phyloP scores from a whole-genome alignment of 495 filamentous ascomycete species.

The Xylaria cubensis region DNA sequence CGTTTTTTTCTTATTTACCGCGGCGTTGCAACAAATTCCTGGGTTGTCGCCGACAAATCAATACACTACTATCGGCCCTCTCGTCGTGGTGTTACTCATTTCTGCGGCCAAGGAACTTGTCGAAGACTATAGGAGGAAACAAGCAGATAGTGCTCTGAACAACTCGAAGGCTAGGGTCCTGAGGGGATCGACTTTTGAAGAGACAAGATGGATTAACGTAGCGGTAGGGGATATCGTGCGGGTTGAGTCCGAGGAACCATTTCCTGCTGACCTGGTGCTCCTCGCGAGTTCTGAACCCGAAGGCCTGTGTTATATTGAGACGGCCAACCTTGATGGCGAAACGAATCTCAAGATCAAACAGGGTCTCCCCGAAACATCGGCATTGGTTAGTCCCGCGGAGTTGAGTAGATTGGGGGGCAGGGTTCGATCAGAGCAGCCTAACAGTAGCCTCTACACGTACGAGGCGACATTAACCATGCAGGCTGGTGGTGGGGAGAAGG shows the following conservation, averaged over 20 bases:
- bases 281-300: constrained; percentile 96
- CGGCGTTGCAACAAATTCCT: constrained; percentile 93
- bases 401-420: constrained; percentile 86
- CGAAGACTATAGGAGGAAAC: constrained; percentile 90
- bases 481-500: constrained; percentile 93
- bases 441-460: constrained; percentile 98
- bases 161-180: constrained; percentile 85
- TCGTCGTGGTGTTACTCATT: constrained; percentile 86
- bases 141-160: constrained; percentile 87
- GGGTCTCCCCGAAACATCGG: constrained; percentile 90
- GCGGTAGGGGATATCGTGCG: constrained; percentile 92
- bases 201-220: constrained; percentile 92
- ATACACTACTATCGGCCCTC: constrained; percentile 94
- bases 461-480: constrained; percentile 95
- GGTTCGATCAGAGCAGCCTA: constrained; percentile 93
- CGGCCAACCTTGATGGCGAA: constrained; percentile 96
- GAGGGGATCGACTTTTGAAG: constrained; percentile 82
- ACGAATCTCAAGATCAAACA: constrained; percentile 99
- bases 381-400: constrained; percentile 85
- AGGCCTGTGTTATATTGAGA: constrained; percentile 98
- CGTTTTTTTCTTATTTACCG: constrained; percentile 98
- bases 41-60: constrained; percentile 91
- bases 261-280: constrained; percentile 92
- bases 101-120: constrained; percentile 95
- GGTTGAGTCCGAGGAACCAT: constrained; percentile 94